These are phyloP conservation scores for Xylaria castorea DNA, from an alignment of 495 filamentous ascomycete genomes.

Conservation along the genomic window DNA sequence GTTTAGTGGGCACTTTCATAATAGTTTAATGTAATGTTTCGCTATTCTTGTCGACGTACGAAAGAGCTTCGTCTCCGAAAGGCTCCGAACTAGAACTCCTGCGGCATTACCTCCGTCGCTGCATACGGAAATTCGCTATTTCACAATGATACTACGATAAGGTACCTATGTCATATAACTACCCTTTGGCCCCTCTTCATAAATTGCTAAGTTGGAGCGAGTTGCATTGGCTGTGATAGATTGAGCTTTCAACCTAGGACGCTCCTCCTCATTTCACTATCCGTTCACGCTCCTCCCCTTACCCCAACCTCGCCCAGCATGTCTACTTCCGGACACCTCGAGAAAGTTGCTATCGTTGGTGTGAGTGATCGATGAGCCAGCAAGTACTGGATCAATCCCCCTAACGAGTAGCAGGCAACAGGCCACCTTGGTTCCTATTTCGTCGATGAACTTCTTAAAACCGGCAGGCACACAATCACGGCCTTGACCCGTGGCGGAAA, in stretches of 20 bases:
- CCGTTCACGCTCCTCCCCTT: neutral
- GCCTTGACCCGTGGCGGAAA: constrained; percentile 48
- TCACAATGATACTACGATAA: neutral
- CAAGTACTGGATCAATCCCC: neutral
- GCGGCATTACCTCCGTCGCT: neutral
- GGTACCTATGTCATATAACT: neutral
- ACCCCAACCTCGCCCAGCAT: neutral
- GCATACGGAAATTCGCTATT: neutral
- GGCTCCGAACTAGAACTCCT: neutral
- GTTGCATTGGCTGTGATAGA: neutral
- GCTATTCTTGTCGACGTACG: neutral
- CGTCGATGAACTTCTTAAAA: constrained; percentile 49
- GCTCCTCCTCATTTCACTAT: neutral
- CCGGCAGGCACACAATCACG: constrained; percentile 53
- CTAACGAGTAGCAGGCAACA: constrained; percentile 47
- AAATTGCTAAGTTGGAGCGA: neutral
- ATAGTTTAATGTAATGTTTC: neutral
- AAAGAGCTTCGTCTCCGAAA: neutral
- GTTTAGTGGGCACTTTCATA: neutral
- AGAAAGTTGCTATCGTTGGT: constrained; percentile 56
- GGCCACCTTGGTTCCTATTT: constrained; percentile 59
- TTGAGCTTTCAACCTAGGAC: neutral
- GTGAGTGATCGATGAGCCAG: constrained; percentile 36
- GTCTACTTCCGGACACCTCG: constrained; percentile 42
- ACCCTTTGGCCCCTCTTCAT: neutral